Evolutionary conservation across 345 rosid genomes (phyloP).

Genomic region (Corchorus olitorius): DNA sequence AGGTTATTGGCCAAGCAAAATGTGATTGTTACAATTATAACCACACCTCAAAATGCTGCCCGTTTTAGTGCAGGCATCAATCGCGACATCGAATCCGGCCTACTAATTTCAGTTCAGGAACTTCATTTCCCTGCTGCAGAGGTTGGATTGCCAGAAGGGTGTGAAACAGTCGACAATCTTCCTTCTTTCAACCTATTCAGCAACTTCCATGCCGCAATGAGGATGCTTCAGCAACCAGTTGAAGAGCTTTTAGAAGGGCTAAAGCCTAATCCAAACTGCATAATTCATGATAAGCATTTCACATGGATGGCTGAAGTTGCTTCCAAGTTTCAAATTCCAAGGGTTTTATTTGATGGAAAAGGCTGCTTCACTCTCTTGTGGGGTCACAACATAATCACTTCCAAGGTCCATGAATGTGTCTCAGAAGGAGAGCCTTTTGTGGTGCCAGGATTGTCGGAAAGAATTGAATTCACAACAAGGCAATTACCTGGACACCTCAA

Average conservation of each 20-base stretch:
- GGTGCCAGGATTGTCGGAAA: slow-evolving; percentile 37
- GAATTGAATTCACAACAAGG: slow-evolving; percentile 25
- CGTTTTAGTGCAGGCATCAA: slow-evolving; percentile 7
- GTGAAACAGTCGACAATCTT: slow-evolving; percentile 41
- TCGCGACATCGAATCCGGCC: slow-evolving; percentile 22
- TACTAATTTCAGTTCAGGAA: slow-evolving; percentile 23
- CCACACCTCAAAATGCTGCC: slow-evolving; percentile 32
- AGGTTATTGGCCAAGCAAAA: slow-evolving; percentile 20
- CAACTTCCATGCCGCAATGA: slow-evolving; percentile 22
- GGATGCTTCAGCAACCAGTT: slow-evolving; percentile 28
- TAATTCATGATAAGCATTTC: slow-evolving; percentile 31
- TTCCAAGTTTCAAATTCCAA: slow-evolving; percentile 27
- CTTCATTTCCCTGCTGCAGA: slow-evolving; percentile 32
- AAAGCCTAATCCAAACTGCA: slow-evolving; percentile 32
- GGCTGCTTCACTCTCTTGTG: slow-evolving; percentile 35
- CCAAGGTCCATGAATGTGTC: slow-evolving; percentile 23
- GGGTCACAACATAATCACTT: slow-evolving; percentile 18
- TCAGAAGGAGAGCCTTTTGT: slow-evolving; percentile 27
- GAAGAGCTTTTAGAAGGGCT: slow-evolving; percentile 17
- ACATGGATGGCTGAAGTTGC: slow-evolving; percentile 25
- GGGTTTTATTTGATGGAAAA: slow-evolving; percentile 36
- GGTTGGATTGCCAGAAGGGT: slow-evolving; percentile 39
- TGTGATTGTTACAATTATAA: slow-evolving; percentile 23
- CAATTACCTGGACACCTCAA: slow-evolving; percentile 28
- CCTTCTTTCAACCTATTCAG: neutral